phyloP scores from a whole-genome alignment of 2,329 filamentous ascomycete species.

The Monascus ruber region DNA sequence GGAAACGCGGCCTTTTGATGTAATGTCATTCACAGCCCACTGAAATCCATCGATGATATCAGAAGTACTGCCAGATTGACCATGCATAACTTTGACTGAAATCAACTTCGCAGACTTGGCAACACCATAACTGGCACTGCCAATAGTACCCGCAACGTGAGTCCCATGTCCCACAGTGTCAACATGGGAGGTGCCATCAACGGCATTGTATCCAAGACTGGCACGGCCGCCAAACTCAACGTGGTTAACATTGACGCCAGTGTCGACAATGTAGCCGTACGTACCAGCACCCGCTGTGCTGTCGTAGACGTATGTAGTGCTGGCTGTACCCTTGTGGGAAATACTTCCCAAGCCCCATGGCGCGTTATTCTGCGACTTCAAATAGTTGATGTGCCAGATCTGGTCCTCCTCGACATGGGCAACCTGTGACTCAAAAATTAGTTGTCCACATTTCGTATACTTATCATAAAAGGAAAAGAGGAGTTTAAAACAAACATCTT shows the following conservation, averaged over 20 bases:
- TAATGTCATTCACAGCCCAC: constrained; percentile 11
- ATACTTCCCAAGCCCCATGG: constrained; percentile 15
- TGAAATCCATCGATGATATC: constrained; percentile 37
- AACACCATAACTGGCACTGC: constrained; percentile 13
- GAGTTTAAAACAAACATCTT: constrained; percentile 9
- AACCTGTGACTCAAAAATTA: constrained; percentile 2
- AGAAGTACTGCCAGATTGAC: constrained; percentile 32
- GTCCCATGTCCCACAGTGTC: constrained; percentile 17
- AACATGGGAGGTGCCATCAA: constrained; percentile 5
- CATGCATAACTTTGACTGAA: constrained; percentile 39
- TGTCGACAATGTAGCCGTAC: constrained; percentile 19
- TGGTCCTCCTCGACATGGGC: constrained; percentile 4
- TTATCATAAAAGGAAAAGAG: constrained; percentile 4
- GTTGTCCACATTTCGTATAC: background rate
- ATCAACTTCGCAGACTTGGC: constrained; percentile 18
- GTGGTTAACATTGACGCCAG: constrained; percentile 15
- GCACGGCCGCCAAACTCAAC: constrained; percentile 19
- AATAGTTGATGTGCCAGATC: background rate
- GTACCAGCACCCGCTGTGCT: constrained; percentile 13
- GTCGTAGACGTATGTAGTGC: constrained; percentile 15
- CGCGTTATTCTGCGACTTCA: constrained; percentile 7
- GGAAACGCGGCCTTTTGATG: constrained; percentile 6
- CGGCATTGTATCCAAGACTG: constrained; percentile 14
- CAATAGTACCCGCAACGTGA: constrained; percentile 19
- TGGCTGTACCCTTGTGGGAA: constrained; percentile 5